Conservation (phyloP, 148 eudicot species). For the Amaranthus palmeri region DNA sequence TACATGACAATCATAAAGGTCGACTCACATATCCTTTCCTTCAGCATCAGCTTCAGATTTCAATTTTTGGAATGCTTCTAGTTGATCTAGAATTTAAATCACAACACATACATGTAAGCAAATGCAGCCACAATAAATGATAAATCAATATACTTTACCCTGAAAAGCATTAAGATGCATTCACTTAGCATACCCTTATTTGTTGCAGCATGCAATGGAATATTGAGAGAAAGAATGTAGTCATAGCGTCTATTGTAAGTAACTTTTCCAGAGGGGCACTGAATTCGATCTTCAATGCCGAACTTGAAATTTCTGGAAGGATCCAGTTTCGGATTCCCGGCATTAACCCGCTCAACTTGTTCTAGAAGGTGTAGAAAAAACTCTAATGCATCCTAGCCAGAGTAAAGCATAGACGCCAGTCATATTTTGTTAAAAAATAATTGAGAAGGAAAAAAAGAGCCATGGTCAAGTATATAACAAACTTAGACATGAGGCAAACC, state of each 20-base stretch:
- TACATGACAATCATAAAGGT: constrained; percentile 8
- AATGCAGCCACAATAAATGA: not conserved
- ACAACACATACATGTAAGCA: not conserved
- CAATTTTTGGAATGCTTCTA: constrained; percentile 55
- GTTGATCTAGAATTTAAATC: constrained; percentile 51
- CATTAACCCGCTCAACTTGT: constrained; percentile 84
- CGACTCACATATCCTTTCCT: constrained; percentile 71
- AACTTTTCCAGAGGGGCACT: constrained; percentile 92
- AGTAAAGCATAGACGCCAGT: constrained; percentile 7
- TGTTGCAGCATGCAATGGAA: constrained; percentile 74
- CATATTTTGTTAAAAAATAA: constrained; percentile 1
- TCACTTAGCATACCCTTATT: constrained; percentile 56
- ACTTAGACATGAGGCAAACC: not conserved
- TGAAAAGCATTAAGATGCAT: constrained; percentile 1
- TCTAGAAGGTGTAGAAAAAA: constrained; percentile 92
- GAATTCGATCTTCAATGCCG: constrained; percentile 89
- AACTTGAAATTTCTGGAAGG: constrained; percentile 91
- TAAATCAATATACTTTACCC: not conserved
- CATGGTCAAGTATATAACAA: not conserved
- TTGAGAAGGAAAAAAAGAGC: not conserved
- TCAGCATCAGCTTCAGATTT: constrained; percentile 51
- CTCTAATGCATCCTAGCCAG: constrained; percentile 82
- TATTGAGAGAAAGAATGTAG: constrained; percentile 76
- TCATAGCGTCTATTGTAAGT: constrained; percentile 75
- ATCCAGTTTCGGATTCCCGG: constrained; percentile 58